Conservation (phyloP, 805 yeast species). For the Saccharomycopsis fibuligera region DNA sequence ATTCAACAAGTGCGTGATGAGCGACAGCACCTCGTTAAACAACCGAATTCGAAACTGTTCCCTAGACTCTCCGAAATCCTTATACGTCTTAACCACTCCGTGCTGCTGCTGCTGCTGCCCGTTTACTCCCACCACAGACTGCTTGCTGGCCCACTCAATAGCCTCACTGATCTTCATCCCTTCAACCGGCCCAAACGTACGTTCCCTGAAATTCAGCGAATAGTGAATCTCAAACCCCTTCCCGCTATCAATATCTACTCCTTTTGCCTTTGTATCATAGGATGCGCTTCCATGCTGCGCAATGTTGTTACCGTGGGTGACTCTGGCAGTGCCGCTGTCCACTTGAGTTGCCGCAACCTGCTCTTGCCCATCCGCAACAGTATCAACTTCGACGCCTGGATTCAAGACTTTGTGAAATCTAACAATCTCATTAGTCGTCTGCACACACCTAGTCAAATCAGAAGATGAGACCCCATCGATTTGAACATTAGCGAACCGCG, state of each 20-base stretch:
- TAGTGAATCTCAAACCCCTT: slow-evolving; percentile 19
- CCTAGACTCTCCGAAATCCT: slow-evolving; percentile 60
- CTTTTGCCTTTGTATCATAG: no score
- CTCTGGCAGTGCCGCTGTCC: neutral
- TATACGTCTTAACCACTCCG: slow-evolving; percentile 44
- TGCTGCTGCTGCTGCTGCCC: slow-evolving; percentile 31
- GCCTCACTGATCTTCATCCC: slow-evolving; percentile 72
- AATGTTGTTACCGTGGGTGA: no score
- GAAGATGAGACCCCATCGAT: slow-evolving; percentile 35
- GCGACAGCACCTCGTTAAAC: slow-evolving; percentile 36
- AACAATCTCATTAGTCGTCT: slow-evolving; percentile 46
- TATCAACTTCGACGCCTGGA: slow-evolving; percentile 7
- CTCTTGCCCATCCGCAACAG: neutral
- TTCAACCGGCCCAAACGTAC: slow-evolving; percentile 73
- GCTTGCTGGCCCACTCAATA: slow-evolving; percentile 31
- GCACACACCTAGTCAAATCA: slow-evolving; percentile 48
- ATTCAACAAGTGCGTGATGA: slow-evolving; percentile 34
- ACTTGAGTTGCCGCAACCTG: neutral
- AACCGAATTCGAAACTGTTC: slow-evolving; percentile 44
- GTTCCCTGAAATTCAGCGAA: slow-evolving; percentile 54
- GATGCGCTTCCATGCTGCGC: neutral
- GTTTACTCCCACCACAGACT: no score
- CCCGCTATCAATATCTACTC: no score
- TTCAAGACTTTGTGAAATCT: no score
- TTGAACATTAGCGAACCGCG: slow-evolving; percentile 28